Conservation (phyloP, 331 rosid genomes). For the Pyrus hybrid region DNA sequence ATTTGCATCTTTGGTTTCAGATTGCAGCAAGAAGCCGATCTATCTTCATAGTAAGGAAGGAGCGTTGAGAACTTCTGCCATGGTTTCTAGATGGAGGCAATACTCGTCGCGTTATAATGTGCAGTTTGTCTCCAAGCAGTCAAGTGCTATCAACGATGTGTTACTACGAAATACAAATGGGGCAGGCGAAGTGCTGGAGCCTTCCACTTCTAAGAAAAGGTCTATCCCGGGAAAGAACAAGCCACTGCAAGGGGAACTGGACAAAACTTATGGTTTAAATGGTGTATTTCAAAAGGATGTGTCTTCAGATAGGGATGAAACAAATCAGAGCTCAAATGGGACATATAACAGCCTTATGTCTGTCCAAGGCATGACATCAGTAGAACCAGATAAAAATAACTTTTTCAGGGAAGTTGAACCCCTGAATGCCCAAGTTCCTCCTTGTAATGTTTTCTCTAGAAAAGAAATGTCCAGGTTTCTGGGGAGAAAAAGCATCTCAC, state of each 20-base stretch:
- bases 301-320: slow-evolving; percentile 21
- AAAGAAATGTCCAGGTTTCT: slow-evolving; percentile 65
- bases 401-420: slow-evolving; percentile 47
- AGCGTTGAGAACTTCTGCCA: slow-evolving; percentile 75
- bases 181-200: slow-evolving; percentile 26
- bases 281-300: slow-evolving; percentile 11
- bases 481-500: slow-evolving; percentile 43
- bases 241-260: slow-evolving; percentile 33
- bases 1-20: slow-evolving; percentile 73
- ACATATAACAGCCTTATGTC: slow-evolving; percentile 21
- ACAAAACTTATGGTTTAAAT: slow-evolving; percentile 21
- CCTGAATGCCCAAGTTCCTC: slow-evolving; percentile 74
- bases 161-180: slow-evolving; percentile 26
- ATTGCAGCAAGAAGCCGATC: slow-evolving; percentile 60
- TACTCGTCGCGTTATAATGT: slow-evolving; percentile 39
- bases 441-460: slow-evolving; percentile 62
- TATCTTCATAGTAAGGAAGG: slow-evolving; percentile 97
- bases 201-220: slow-evolving; percentile 18
- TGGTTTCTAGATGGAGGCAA: slow-evolving; percentile 95
- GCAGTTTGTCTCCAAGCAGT: slow-evolving; percentile 31
- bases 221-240: slow-evolving; percentile 19
- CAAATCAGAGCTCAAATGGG: slow-evolving; percentile 22
- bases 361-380: slow-evolving; percentile 25
- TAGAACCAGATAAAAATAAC: slow-evolving; percentile 26
- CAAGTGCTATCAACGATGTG: slow-evolving; percentile 24